These are phyloP conservation scores for Orbilia javanica DNA, from an alignment of 2,329 filamentous ascomycete genomes.

Conservation along the genomic window DNA sequence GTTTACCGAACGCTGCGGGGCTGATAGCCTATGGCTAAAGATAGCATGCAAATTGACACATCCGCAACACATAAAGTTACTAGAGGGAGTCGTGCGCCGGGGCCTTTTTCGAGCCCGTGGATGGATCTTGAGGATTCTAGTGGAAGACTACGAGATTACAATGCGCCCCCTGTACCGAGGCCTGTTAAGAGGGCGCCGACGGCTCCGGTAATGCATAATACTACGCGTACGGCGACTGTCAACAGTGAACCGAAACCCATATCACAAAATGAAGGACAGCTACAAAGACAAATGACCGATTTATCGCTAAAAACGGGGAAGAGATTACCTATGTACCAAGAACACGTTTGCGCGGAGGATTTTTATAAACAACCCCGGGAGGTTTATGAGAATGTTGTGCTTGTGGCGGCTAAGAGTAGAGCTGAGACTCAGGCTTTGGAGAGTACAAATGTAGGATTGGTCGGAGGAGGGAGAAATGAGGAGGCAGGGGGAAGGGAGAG, in stretches of 20 bases:
- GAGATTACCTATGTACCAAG: constrained; percentile 20
- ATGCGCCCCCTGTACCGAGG: background rate
- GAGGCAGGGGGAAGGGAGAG: background rate
- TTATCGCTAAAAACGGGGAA: background rate
- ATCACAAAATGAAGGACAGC: constrained; percentile 1
- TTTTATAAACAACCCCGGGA: constrained; percentile 34
- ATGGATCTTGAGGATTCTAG: background rate
- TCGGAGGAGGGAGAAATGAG: background rate
- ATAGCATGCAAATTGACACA: background rate
- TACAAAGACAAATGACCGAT: background rate
- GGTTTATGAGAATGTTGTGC: constrained; percentile 30
- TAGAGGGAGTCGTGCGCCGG: background rate
- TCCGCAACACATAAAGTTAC: background rate
- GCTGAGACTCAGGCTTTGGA: background rate
- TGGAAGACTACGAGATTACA: background rate
- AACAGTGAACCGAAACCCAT: background rate
- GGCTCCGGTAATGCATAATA: too few relatives aligned
- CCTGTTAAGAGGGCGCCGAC: background rate
- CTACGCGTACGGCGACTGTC: background rate
- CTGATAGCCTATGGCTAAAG: background rate
- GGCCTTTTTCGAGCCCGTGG: background rate
- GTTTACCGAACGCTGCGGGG: background rate
- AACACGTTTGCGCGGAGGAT: constrained; percentile 46
- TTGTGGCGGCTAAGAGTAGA: background rate
- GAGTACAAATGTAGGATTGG: background rate